Evolutionary conservation across 306 rosid species (phyloP), one percentile per base, ranked within the genome.

Genomic region (Quercus dentata): DNA sequence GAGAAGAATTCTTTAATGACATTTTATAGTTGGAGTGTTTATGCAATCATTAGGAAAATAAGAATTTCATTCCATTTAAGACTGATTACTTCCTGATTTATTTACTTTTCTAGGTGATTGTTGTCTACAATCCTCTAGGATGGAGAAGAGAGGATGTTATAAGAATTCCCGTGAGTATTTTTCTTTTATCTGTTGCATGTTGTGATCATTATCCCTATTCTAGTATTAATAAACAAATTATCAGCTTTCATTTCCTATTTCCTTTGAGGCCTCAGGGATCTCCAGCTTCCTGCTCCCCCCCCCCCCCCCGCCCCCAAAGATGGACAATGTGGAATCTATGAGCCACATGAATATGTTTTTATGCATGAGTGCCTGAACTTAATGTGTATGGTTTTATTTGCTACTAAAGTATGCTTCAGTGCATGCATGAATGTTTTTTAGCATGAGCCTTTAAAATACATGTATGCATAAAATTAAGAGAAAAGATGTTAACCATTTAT

Each of bases 71-170:
- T 78, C 64, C 18, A 52, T 38, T 38, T 38, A 49, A 79, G 68
- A 33, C 71, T 21, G 51, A 19, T 46, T 41, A 59, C 78, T 44
- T 84, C n/a, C 31, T 71, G 63, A 70, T 71, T 64, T 70, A 49
- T 80, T 21, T 9, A 83, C 31, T 18, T 35, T 79, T 19, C 54
- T 81, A 88, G 91, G 35, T 81, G 57, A 79, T 83, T 67, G 62
- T 88, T 74, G 79, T 71, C 77, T 88, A 88, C 87, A 88, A 88
- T 72, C 56, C 91, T 79, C 89, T 88, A 33, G 91, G 91, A 85
- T 88, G 89, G 91, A 83, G 71, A 64, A 85, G 91, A 76, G 79
- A 77, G 30, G 89, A 85, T 38, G 79, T 86, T n/a, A 46, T 88
- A 27, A 84, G 80, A 76, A 78, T 88, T 75, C 89, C 91, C 3